A percentile compares a stretch with the other conserved stretches of the same genome.
Evolutionary conservation across 192 early-diverging fungal species (phyloP).

Genomic region (Coemansia sp.): DNA sequence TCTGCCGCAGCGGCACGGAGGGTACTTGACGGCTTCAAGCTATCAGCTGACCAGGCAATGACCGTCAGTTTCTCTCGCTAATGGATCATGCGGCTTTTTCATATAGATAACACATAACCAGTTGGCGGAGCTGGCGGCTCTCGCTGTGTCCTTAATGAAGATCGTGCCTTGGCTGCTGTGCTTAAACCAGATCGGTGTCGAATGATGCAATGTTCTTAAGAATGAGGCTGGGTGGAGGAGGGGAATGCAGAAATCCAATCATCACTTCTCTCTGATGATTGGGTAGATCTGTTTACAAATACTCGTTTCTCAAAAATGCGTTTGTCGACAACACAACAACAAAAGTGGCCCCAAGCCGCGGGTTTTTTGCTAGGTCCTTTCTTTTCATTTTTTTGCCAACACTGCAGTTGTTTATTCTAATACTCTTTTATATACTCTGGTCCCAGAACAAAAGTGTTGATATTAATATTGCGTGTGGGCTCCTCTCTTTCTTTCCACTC

Average conservation of each 20-base stretch:
- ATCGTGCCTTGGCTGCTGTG: background rate
- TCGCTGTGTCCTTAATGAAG: too few species aligned
- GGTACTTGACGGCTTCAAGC: constrained; percentile 48
- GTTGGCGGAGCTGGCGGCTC: too few species aligned
- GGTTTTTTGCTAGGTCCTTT: background rate
- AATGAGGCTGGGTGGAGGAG: background rate
- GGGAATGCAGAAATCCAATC: background rate
- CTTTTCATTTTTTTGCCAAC: background rate
- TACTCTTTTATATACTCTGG: constrained; percentile 2
- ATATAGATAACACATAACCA: background rate
- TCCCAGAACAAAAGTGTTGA: background rate
- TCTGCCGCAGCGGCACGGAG: constrained; percentile 40
- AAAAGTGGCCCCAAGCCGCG: background rate
- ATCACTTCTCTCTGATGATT: constrained; percentile 22
- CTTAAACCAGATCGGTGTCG: background rate
- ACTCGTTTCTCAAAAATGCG: constrained; percentile 6
- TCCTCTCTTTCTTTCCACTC: background rate
- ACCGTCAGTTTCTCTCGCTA: constrained; percentile 43
- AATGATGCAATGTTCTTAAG: background rate
- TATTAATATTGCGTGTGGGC: background rate
- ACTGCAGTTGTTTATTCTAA: constrained; percentile 12
- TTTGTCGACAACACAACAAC: background rate
- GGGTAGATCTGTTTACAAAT: constrained; percentile 37
- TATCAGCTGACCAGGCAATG: constrained; percentile 37
- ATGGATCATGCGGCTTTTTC: background rate